phyloP scores from a whole-genome alignment of 2,329 filamentous ascomycete species.

The Cytospora mali region DNA sequence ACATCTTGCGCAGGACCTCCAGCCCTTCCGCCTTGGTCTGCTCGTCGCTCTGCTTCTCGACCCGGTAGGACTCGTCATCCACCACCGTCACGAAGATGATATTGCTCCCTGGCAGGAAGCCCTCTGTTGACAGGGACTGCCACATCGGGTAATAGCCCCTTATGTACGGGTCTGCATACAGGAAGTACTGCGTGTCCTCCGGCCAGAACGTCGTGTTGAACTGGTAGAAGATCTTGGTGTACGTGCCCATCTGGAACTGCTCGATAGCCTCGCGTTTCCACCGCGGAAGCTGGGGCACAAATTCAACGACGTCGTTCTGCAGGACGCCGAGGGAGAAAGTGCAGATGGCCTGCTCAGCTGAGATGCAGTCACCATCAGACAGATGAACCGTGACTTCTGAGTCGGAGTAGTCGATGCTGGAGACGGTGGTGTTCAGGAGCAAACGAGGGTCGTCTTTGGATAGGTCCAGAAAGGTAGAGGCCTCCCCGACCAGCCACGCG shows the following conservation, averaged over 20 bases:
- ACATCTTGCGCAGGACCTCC: slow-evolving; percentile 62
- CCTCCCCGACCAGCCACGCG: slow-evolving; percentile 58
- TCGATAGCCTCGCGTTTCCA: slow-evolving; percentile 69
- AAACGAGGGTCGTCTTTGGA: slow-evolving; percentile 56
- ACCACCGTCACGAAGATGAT: slow-evolving; percentile 69
- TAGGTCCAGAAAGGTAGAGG: slow-evolving; percentile 55
- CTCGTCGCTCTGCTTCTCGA: slow-evolving; percentile 62
- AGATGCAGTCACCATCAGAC: slow-evolving; percentile 57
- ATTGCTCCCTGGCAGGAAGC: slow-evolving; percentile 62
- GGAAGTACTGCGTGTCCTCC: slow-evolving; percentile 45
- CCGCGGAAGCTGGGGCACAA: slow-evolving; percentile 58
- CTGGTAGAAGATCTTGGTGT: slow-evolving; percentile 73
- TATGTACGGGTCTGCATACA: slow-evolving; percentile 46
- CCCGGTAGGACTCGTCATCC: slow-evolving; percentile 55
- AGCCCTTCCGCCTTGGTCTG: slow-evolving; percentile 60
- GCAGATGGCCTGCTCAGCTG: slow-evolving; percentile 64
- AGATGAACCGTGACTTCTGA: slow-evolving; percentile 56
- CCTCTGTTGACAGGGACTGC: slow-evolving; percentile 61
- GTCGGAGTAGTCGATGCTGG: slow-evolving; percentile 54
- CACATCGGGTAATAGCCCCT: slow-evolving; percentile 58
- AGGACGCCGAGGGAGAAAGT: slow-evolving; percentile 71
- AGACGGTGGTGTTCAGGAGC: slow-evolving; percentile 60
- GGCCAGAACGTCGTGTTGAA: slow-evolving; percentile 70
- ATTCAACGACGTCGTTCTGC: slow-evolving; percentile 61
- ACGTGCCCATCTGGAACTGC: slow-evolving; percentile 69